Evolutionary conservation across 129 eudicot genomes (phyloP).

Genomic region (Chrysanthemum lavandulifolium): DNA sequence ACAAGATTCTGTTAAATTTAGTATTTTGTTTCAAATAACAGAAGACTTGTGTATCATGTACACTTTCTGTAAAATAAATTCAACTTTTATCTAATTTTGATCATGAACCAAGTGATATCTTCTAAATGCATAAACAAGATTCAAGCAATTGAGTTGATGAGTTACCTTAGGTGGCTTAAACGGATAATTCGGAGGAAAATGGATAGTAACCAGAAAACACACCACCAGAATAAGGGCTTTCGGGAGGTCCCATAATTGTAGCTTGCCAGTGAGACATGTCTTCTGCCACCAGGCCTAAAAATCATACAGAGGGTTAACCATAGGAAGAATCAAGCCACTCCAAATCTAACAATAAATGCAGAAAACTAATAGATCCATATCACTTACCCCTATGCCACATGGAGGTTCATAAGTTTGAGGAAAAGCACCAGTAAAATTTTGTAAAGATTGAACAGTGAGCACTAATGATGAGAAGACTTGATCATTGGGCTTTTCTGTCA

Average conservation of each 20-base stretch:
- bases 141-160: neutral
- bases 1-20: neutral
- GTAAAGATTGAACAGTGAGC: conserved; percentile 16
- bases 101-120: neutral
- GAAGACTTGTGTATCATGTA: neutral
- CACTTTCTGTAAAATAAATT: neutral
- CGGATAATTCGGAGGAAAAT: conserved; percentile 63
- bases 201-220: conserved; percentile 57
- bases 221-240: conserved; percentile 64
- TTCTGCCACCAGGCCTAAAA: conserved; percentile 65
- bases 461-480: neutral
- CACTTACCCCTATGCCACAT: too few relatives aligned
- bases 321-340: conserved; percentile 3
- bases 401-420: conserved; percentile 79
- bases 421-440: conserved; percentile 90
- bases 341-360: neutral
- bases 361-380: too few relatives aligned
- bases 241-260: conserved; percentile 69
- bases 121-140: neutral
- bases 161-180: conserved; percentile 67
- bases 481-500: neutral
- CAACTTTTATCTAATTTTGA: neutral
- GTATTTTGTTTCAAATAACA: too few relatives aligned
- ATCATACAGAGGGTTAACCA: conserved; percentile 25
- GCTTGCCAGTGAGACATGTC: conserved; percentile 81